These are phyloP conservation scores for Syzygium aromaticum DNA, from an alignment of 345 rosid species.

Conservation along the genomic window DNA sequence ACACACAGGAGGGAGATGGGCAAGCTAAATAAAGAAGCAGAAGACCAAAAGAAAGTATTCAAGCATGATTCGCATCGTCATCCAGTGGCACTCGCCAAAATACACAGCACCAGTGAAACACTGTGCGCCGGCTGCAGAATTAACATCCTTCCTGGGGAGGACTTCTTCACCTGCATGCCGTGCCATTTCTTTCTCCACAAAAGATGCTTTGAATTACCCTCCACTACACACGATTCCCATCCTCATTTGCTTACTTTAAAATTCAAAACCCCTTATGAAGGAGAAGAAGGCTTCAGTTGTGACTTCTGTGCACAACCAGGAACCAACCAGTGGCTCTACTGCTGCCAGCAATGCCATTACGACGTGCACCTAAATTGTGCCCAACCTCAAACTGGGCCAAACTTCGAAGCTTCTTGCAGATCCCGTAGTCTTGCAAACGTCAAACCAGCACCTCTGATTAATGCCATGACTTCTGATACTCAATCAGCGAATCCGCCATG, in stretches of 20 bases:
- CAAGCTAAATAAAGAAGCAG: not conserved
- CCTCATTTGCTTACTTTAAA: not conserved
- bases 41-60: not conserved
- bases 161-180: not conserved
- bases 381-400: not conserved
- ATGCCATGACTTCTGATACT: not conserved
- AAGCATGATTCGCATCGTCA: constrained; percentile 1
- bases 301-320: not conserved
- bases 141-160: not conserved
- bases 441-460: not conserved
- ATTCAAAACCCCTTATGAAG: not conserved
- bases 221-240: not conserved
- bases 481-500: not conserved
- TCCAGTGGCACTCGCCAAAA: constrained; percentile 1
- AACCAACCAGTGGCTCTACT: constrained; percentile 3
- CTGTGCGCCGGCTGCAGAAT: not conserved
- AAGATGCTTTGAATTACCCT: constrained; percentile 3
- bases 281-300: not conserved
- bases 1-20: not conserved
- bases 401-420: not conserved
- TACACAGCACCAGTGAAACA: not conserved
- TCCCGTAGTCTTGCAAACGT: not conserved
- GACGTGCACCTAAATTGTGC: not conserved
- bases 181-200: constrained; percentile 1
- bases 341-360: not conserved